A percentile compares a stretch with the other conserved stretches of the same genome.
These are phyloP conservation scores for Cyclotella sp. DNA, from an alignment of 108 stramenopile species.

Conservation along the genomic window DNA sequence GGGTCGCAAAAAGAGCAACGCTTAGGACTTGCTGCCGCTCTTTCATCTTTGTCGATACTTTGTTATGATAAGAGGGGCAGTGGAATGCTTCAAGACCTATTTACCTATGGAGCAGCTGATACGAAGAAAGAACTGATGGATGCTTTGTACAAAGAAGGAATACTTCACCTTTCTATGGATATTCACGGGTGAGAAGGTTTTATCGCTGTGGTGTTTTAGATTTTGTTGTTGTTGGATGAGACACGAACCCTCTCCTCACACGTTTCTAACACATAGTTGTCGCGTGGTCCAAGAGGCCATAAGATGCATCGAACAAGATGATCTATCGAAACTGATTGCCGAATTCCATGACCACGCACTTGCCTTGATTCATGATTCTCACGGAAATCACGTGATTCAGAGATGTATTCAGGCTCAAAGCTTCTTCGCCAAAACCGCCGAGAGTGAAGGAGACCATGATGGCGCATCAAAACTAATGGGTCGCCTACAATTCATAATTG, in stretches of 20 bases:
- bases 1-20: conserved; percentile 73
- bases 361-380: conserved; percentile 91
- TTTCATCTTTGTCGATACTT: conserved; percentile 60
- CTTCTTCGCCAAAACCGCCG: conserved; percentile 43
- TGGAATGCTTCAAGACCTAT: conserved; percentile 82
- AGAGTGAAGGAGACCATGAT: conserved; percentile 26
- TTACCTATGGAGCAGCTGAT: conserved; percentile 85
- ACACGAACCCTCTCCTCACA: neutral
- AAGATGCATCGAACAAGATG: conserved; percentile 68
- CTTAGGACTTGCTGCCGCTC: conserved; percentile 77
- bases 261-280: conserved; percentile 56
- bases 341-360: conserved; percentile 89
- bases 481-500: conserved; percentile 92
- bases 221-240: neutral
- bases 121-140: conserved; percentile 68
- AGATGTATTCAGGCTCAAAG: conserved; percentile 91
- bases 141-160: conserved; percentile 64
- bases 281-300: conserved; percentile 95
- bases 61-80: conserved; percentile 86
- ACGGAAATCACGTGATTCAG: conserved; percentile 97
- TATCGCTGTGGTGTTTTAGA: neutral
- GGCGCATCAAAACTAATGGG: conserved; percentile 50
- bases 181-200: conserved; percentile 76
- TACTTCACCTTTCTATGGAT: conserved; percentile 74
- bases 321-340: conserved; percentile 73